Evolutionary conservation across 106 monocot genomes (phyloP), one percentile per base, ranked within the genome.

Genomic region (Dactylorhiza incarnata): DNA sequence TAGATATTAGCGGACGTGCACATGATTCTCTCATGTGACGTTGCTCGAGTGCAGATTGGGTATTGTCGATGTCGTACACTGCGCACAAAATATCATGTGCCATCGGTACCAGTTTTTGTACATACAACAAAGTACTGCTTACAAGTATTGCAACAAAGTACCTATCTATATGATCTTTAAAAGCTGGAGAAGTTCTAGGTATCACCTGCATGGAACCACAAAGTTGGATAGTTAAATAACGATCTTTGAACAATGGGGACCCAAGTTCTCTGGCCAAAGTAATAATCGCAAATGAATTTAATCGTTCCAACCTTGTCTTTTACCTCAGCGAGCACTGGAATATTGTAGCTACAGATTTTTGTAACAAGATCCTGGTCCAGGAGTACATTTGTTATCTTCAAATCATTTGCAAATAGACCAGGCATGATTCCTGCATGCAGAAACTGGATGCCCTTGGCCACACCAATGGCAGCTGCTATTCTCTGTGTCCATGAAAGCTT

Each of bases 401-500:
- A 75, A 78, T 89, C 76, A 74, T 97, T 99, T 49, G 70, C 84
- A 82, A 87, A 89, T 49, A 94, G 66, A 59, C 97, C 97, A 47
- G 97, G 97, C 50, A 94, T 89, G 19, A 93, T 91, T 46, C 90
- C 97, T 11, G 85, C 83, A 83, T 99, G 97, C 74, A 99, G 74
- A 81, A 94, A 94, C 76, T 94, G 87, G 67, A 99, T 83, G 5
- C 97, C 97, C 68, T 84, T 99, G 10, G 87, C 89, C 50, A 99
- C 77, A 24, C 94, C 94, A 76, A 91, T 91, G 29, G 93, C 97
- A 45, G 87, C 89, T 15, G 84, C 75, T 83, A 94, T 89, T 66
- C 97, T 83, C 62, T 99, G 94, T 50, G 84, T 58, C 97, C 97
- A 99, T 26, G 86, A 86, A 49, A 99, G 83, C 71, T 78, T 86